Evolutionary conservation across 1,284 basidiomycete species (phyloP).

Genomic region (Xerocomus tenax): DNA sequence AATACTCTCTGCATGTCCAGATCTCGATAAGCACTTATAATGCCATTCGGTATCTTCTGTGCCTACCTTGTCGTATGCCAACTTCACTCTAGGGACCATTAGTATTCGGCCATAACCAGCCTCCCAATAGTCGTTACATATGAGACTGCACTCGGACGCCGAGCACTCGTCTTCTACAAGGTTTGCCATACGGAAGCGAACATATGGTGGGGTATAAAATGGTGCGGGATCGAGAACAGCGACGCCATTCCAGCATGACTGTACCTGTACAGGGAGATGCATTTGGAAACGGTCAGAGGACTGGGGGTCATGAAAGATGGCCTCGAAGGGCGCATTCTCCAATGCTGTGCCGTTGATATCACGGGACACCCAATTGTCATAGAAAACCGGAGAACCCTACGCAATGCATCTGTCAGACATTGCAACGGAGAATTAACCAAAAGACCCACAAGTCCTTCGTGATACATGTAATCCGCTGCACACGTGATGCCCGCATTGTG

Average conservation of each 20-base stretch:
- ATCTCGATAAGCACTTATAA: constrained; percentile 4
- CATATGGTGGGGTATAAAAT: constrained; percentile 81
- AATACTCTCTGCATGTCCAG: constrained; percentile 62
- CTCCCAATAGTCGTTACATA: constrained; percentile 93
- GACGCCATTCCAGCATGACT: constrained; percentile 95
- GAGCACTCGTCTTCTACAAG: constrained; percentile 81
- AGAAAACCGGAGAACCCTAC: constrained; percentile 73
- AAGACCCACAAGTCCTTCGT: constrained; percentile 72
- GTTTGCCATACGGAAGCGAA: constrained; percentile 87
- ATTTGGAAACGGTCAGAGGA: constrained; percentile 76
- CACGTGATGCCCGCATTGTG: constrained; percentile 96
- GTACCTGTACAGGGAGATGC: constrained; percentile 88
- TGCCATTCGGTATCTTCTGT: not conserved
- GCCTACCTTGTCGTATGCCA: constrained; percentile 83
- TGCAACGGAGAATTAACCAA: not conserved
- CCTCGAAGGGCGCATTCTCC: constrained; percentile 92
- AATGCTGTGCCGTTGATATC: constrained; percentile 95
- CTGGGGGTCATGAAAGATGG: constrained; percentile 76
- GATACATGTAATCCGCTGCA: constrained; percentile 96
- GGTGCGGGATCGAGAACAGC: constrained; percentile 89
- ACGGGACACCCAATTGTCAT: constrained; percentile 95
- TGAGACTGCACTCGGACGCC: constrained; percentile 86
- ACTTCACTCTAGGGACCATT: constrained; percentile 92
- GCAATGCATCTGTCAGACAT: constrained; percentile 2
- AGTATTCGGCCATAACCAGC: constrained; percentile 88